Percentiles rank a stretch among this genome's conserved stretches.
These are phyloP conservation scores for Fusarium paranaense DNA, from an alignment of 2,329 filamentous ascomycete genomes.

Conservation along the genomic window DNA sequence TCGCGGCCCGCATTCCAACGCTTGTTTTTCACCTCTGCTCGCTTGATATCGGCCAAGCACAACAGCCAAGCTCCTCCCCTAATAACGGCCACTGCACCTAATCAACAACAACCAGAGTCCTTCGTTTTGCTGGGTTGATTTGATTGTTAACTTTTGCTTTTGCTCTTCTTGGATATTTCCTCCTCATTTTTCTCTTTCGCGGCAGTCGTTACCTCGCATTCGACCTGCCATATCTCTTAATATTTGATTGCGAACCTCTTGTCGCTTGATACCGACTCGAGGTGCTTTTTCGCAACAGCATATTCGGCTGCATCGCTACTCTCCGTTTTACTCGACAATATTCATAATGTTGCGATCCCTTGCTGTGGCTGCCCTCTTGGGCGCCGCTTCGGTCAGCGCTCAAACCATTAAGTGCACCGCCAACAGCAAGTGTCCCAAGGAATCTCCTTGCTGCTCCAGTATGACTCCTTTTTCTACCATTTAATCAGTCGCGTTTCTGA, in stretches of 20 bases:
- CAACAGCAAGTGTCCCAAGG: constrained; percentile 74
- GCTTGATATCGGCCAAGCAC: constrained; percentile 8
- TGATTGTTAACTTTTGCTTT: constrained; percentile 2
- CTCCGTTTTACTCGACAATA: constrained; percentile 15
- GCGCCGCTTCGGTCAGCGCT: constrained; percentile 47
- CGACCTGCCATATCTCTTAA: constrained; percentile 19
- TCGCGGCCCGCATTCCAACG: constrained; percentile 36
- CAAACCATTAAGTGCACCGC: constrained; percentile 57
- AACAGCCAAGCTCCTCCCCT: constrained; percentile 14
- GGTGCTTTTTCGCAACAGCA: constrained; percentile 13
- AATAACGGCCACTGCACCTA: constrained; percentile 11
- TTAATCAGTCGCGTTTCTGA: constrained; percentile 26
- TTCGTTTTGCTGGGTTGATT: constrained; percentile 33
- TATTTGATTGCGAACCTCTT: constrained; percentile 5
- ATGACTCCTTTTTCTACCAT: constrained; percentile 45
- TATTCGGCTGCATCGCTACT: not conserved
- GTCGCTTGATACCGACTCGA: constrained; percentile 17
- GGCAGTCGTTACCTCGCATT: constrained; percentile 25
- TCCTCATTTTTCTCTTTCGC: not conserved
- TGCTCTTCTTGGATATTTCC: not conserved
- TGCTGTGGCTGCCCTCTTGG: constrained; percentile 48
- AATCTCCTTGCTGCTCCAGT: constrained; percentile 84
- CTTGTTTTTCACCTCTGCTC: not conserved
- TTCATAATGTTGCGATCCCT: constrained; percentile 50
- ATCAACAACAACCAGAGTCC: constrained; percentile 25